phyloP scores from a whole-genome alignment of 2,329 filamentous ascomycete species.

The Westerdykella ornata region DNA sequence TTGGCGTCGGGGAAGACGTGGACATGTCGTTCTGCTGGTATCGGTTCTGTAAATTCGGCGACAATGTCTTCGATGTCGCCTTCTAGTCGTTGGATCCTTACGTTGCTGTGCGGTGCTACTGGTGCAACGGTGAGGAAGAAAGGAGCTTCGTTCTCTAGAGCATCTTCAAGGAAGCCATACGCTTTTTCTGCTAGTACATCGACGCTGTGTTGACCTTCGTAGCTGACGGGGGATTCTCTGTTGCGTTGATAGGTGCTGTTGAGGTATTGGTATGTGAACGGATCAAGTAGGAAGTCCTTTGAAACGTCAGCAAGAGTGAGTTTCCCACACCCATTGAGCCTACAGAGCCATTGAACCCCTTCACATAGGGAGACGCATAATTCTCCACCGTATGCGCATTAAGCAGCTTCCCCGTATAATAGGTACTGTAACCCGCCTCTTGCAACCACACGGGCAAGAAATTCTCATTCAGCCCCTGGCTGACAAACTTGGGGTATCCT shows the following conservation, averaged over 20 bases:
- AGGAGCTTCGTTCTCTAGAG: slow-evolving; percentile 47
- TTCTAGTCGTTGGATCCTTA: slow-evolving; percentile 35
- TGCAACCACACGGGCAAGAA: slow-evolving; percentile 66
- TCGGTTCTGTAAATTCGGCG: slow-evolving; percentile 43
- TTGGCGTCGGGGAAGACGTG: slow-evolving; percentile 54
- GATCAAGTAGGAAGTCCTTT: slow-evolving; percentile 53
- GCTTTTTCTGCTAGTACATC: slow-evolving; percentile 57
- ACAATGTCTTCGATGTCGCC: slow-evolving; percentile 16
- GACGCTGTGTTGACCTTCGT: slow-evolving; percentile 49
- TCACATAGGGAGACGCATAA: slow-evolving; percentile 51
- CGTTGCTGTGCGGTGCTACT: slow-evolving; percentile 58
- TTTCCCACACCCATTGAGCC: slow-evolving; percentile 4
- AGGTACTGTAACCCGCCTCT: slow-evolving; percentile 59
- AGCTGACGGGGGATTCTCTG: slow-evolving; percentile 48
- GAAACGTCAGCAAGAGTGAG: not conserved
- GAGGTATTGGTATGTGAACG: slow-evolving; percentile 60
- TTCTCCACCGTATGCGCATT: slow-evolving; percentile 57
- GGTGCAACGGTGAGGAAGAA: slow-evolving; percentile 64
- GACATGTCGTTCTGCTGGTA: slow-evolving; percentile 54
- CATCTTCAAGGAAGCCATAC: slow-evolving; percentile 55
- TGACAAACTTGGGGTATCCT: slow-evolving; percentile 60
- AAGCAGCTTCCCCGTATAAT: slow-evolving; percentile 64
- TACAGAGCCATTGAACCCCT: slow-evolving; percentile 53
- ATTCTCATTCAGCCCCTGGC: slow-evolving; percentile 57
- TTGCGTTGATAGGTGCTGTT: slow-evolving; percentile 61